Conservation (phyloP, 2,329 filamentous ascomycete species). For the Dactylellina parvicollis region DNA sequence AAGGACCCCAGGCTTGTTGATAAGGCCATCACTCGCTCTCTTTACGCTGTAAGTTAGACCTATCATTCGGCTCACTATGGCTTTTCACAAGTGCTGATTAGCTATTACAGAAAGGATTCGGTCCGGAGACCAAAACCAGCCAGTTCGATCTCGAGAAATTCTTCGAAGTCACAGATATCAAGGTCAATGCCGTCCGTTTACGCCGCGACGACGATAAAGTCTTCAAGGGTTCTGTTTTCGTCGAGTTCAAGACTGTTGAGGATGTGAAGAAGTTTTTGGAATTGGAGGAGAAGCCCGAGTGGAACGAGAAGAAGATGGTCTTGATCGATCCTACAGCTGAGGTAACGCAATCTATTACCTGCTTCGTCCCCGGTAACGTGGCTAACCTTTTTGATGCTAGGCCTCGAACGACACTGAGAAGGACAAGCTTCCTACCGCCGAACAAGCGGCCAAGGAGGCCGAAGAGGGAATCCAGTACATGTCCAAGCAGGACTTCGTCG, state of each 20-base stretch:
- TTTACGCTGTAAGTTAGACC: constrained; percentile 72
- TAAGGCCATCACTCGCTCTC: constrained; percentile 75
- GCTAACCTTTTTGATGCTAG: background rate
- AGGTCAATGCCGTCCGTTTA: constrained; percentile 83
- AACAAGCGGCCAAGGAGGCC: constrained; percentile 38
- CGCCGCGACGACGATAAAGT: constrained; percentile 76
- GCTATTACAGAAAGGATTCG: constrained; percentile 79
- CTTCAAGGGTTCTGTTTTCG: constrained; percentile 97
- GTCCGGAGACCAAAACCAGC: constrained; percentile 80
- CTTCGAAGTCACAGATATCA: constrained; percentile 78
- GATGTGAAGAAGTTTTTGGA: constrained; percentile 81
- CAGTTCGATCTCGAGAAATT: constrained; percentile 96
- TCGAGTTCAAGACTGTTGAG: constrained; percentile 86
- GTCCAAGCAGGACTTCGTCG: constrained; percentile 86
- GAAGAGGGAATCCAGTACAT: constrained; percentile 63
- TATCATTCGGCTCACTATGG: background rate
- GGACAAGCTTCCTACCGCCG: constrained; percentile 32
- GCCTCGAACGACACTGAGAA: constrained; percentile 18
- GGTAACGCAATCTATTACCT: background rate
- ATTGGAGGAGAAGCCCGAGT: constrained; percentile 82
- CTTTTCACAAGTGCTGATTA: background rate
- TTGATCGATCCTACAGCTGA: constrained; percentile 68
- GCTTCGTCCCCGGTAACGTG: background rate
- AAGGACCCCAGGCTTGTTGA: constrained; percentile 66
- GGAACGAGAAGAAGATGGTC: constrained; percentile 74